Evolutionary conservation across 2,329 filamentous ascomycete species (phyloP).

Genomic region (Cladosporium colombiae): DNA sequence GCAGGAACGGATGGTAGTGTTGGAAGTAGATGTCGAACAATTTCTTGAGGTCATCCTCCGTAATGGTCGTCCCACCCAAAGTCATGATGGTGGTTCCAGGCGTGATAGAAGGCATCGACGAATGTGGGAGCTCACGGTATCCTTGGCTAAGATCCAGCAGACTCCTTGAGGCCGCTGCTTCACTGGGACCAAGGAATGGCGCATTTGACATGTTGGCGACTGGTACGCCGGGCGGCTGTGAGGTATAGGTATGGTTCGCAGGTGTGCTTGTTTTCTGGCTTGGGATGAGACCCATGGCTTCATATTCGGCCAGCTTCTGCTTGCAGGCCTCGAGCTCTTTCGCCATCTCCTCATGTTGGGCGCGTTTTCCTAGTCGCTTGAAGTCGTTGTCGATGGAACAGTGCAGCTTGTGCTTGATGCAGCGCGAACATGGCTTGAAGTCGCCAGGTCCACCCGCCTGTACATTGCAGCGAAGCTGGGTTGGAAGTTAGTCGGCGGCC

Average conservation of each 20-base stretch:
- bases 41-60: slow-evolving; percentile 47
- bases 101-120: slow-evolving; percentile 52
- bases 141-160: slow-evolving; percentile 42
- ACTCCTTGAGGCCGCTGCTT: slow-evolving; percentile 41
- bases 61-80: slow-evolving; percentile 52
- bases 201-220: slow-evolving; percentile 33
- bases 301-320: slow-evolving; percentile 37
- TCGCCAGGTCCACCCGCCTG: slow-evolving; percentile 64
- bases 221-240: slow-evolving; percentile 25
- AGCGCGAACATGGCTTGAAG: slow-evolving; percentile 75
- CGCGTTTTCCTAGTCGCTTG: slow-evolving; percentile 79
- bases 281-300: slow-evolving; percentile 34
- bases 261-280: slow-evolving; percentile 17
- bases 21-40: slow-evolving; percentile 75
- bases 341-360: slow-evolving; percentile 83
- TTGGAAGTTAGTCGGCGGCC: slow-evolving; percentile 24
- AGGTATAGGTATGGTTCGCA: slow-evolving; percentile 18
- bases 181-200: slow-evolving; percentile 38
- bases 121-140: slow-evolving; percentile 42
- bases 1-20: slow-evolving; percentile 75
- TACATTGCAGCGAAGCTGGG: slow-evolving; percentile 78
- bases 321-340: slow-evolving; percentile 68
- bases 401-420: slow-evolving; percentile 74
- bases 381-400: slow-evolving; percentile 89
- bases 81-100: slow-evolving; percentile 60